Evolutionary conservation across 441 rosid genomes (phyloP), one percentile per base, ranked within the genome.

Genomic region (Populus hybrid): DNA sequence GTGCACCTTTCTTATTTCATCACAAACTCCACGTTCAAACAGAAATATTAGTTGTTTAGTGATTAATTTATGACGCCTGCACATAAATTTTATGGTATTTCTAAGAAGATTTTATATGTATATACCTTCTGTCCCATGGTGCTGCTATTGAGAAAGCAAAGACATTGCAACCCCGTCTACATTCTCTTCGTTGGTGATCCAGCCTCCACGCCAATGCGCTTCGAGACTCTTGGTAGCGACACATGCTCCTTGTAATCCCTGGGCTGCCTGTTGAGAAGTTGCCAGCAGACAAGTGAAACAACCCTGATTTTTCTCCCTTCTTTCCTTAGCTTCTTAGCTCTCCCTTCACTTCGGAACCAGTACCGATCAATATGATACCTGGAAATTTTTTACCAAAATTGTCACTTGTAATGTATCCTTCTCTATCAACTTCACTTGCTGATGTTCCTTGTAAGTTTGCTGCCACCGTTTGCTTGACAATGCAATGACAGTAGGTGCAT

Each of bases 241-340:
- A 81, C 81, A 10, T 9, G 20, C 77, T 82, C 84, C 75, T 80
- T 76, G 73, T 82, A 85, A 66, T 74, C 87, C 53, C 26, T 30
- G 0, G 80, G 78, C 67, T 85, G 85, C 76, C 36, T 1, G 42
- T 85, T 75, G 10, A 80, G 76, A 18, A 82, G 67, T 59, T 73
- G 76, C 84, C 85, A 85, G 53, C 82, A 82, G 10, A 85, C 82
- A 0, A 85, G 81, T 1, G 85, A 82, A 68, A 82, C 85, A 64
- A 82, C 87, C 77, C 85, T 78, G 21, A 82, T 76, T 36, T 78
- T 78, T 59, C 74, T 68, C 34, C 85, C 82, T 23, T 75, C 81
- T 21, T 82, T 57, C 75, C 85, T 80, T 16, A 78, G 59, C 21
- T 8, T 70, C 78, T 35, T 76, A 2, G 79, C 79, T 4, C 78